Base-by-base conservation (phyloP, 2,329 filamentous ascomycete species). In the Penicillium sp. region DNA sequence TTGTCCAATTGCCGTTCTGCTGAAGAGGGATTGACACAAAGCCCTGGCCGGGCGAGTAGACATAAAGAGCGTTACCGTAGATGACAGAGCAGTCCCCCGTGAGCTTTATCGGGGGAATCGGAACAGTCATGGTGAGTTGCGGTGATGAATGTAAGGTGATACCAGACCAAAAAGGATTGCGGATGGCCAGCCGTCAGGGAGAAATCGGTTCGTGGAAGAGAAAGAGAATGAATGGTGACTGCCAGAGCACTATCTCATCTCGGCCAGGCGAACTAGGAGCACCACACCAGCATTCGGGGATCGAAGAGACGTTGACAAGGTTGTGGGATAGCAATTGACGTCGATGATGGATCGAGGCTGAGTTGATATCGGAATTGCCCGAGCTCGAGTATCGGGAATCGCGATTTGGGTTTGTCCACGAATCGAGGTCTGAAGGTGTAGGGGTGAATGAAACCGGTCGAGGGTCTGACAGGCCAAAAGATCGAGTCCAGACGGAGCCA, bases 61-160 rank as follows among this genome's bases (percentile, higher is more conserved):
- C 84, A 74, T 95, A 97, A 46, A 97, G 81, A 10, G 84, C 89
- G 68, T 90, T 84, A 66, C 90, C 78, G 74, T 88, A 78, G 54
- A 96, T 80, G 64, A 87, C 82, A 50, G 90, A 89, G 72, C 92
- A 97, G 63, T 88, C 84, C 70, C 85, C 83, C 68, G 83, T 81
- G 67, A 96, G 75, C 55, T 84, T 76, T 65, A 83, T 78, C 46
- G 80, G 75, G 45, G 90, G 89, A 64, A 82, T 73, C 42, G 89
- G 89, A 49, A 86, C 76, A 64, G 83, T 75, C 89, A 95, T 95
- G 40, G 63, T 64, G 57, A 52, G 53, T 35, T 39, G 49, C 25
- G 29, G 29, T 45, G 47, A 49, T 27, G 49, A 29, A 39, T 47
- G 39, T 53, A 49, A 37, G 51, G 62, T 53, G 55, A 62, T 57